These are phyloP conservation scores for Ampelomyces quisqualis DNA, from an alignment of 2,329 filamentous ascomycete genomes.

Conservation along the genomic window DNA sequence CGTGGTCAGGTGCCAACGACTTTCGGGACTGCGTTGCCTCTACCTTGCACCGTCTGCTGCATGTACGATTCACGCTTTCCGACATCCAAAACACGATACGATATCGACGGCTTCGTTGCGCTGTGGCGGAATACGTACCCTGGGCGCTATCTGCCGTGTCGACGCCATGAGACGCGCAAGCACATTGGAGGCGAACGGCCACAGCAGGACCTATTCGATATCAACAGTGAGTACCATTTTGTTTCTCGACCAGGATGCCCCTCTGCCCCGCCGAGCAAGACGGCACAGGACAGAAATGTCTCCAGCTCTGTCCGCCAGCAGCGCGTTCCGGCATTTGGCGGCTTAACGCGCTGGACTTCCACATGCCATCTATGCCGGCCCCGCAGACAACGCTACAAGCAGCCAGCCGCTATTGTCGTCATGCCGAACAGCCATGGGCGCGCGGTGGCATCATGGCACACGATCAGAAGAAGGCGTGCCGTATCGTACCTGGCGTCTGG, in stretches of 20 bases:
- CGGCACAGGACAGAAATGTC: conserved; percentile 9
- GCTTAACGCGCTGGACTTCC: conserved; percentile 18
- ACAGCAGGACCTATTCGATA: conserved; percentile 41
- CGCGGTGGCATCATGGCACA: conserved; percentile 25
- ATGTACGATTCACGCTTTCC: neutral
- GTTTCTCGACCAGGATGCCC: conserved; percentile 9
- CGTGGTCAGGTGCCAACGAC: conserved; percentile 9
- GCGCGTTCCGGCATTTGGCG: conserved; percentile 33
- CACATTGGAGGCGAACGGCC: conserved; percentile 19
- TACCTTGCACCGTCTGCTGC: conserved; percentile 8
- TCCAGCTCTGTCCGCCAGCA: conserved; percentile 15
- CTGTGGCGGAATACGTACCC: too few species aligned
- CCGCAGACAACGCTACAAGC: conserved; percentile 12
- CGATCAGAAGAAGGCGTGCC: too few species aligned
- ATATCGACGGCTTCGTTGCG: too few species aligned
- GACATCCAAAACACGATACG: neutral
- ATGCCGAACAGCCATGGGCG: conserved; percentile 12
- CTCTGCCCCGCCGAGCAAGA: conserved; percentile 22
- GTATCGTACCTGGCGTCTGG: too few species aligned
- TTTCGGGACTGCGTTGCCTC: conserved; percentile 5
- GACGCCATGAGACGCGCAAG: conserved; percentile 1
- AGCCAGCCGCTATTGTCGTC: conserved; percentile 21
- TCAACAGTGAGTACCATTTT: conserved; percentile 35
- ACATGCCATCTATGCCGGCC: too few species aligned
- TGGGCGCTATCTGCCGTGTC: neutral